Evolutionary conservation across 73 alveolate genomes (phyloP).

Genomic region (Paramecium sonneborni): DNA sequence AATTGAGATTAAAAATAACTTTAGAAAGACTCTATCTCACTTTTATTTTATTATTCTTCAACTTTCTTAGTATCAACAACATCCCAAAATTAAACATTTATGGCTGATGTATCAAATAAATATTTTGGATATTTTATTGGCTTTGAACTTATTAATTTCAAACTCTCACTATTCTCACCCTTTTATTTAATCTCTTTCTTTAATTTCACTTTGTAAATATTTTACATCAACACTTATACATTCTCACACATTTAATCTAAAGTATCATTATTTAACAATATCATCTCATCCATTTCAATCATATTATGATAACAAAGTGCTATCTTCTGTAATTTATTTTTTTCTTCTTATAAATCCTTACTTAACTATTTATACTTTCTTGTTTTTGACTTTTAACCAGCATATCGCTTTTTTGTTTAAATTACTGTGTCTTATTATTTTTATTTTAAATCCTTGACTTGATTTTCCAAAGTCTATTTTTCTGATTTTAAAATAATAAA

Average conservation of each 20-base stretch:
- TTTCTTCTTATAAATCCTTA: not conserved
- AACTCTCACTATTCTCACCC: not conserved
- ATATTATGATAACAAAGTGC: not conserved
- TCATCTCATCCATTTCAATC: constrained; percentile 37
- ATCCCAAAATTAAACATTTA: not conserved
- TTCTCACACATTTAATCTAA: constrained; percentile 1
- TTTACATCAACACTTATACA: not conserved
- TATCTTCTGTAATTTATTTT: constrained; percentile 2
- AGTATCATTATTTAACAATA: not conserved
- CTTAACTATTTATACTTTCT: constrained; percentile 16
- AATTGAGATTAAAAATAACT: not conserved
- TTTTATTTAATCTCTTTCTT: not conserved
- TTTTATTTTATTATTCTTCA: constrained; percentile 6
- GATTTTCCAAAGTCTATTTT: not conserved
- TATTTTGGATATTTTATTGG: constrained; percentile 23
- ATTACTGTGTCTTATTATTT: not conserved
- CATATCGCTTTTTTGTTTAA: constrained; percentile 20
- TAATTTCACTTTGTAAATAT: not conserved
- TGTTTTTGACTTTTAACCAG: not conserved
- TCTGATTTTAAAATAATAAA: not conserved
- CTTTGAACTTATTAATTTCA: not conserved
- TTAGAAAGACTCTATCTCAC: constrained; percentile 17
- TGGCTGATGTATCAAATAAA: constrained; percentile 45
- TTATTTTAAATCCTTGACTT: not conserved
- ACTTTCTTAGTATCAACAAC: not conserved